These are phyloP conservation scores for Asclepias syriaca DNA, from an alignment of 257 asterid species.

Conservation along the genomic window DNA sequence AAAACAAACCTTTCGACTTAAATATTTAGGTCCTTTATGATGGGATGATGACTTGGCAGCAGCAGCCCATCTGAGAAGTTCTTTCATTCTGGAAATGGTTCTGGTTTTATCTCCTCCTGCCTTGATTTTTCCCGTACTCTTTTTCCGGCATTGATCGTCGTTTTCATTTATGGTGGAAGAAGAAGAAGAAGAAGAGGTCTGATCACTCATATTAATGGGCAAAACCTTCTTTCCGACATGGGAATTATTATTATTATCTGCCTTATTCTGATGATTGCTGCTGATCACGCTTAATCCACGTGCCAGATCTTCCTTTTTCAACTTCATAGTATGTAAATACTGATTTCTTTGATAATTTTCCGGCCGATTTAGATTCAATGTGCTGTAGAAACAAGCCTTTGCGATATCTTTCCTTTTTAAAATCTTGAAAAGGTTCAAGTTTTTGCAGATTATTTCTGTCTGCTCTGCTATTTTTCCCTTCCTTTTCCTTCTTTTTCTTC, in stretches of 20 bases:
- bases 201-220: slow-evolving; percentile 34
- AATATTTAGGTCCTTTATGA: slow-evolving; percentile 43
- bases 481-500: slow-evolving; percentile 18
- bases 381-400: slow-evolving; percentile 37
- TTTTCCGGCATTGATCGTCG: slow-evolving; percentile 22
- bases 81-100: slow-evolving; percentile 59
- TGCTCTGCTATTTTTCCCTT: slow-evolving; percentile 24
- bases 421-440: slow-evolving; percentile 19
- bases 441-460: slow-evolving; percentile 27
- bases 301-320: slow-evolving; percentile 39
- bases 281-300: slow-evolving; percentile 35
- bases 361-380: slow-evolving; percentile 33
- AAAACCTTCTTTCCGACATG: slow-evolving; percentile 46
- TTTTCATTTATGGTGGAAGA: slow-evolving; percentile 21
- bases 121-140: slow-evolving; percentile 39
- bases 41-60: slow-evolving; percentile 38
- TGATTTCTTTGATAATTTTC: slow-evolving; percentile 25
- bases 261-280: slow-evolving; percentile 17
- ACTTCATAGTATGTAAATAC: slow-evolving; percentile 34
- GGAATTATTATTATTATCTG: slow-evolving; percentile 20
- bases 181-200: slow-evolving; percentile 13
- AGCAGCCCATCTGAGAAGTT: slow-evolving; percentile 68
- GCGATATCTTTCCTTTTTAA: slow-evolving; percentile 37
- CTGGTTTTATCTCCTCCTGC: slow-evolving; percentile 39
- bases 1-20: slow-evolving; percentile 46